phyloP scores from a whole-genome alignment of 140 eudicot species.

The Anethum foeniculum region DNA sequence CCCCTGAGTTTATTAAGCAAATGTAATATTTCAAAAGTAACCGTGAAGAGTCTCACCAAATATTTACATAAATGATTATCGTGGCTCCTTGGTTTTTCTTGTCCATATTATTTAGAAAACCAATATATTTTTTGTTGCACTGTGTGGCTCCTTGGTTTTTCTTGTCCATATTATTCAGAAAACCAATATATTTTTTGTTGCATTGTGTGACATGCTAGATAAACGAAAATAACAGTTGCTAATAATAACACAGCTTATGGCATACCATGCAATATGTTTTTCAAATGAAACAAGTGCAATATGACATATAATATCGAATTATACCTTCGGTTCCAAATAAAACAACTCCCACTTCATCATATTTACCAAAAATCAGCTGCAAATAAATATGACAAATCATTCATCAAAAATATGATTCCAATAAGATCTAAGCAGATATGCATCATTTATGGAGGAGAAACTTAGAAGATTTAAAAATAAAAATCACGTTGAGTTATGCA shows the following conservation, averaged over 20 bases:
- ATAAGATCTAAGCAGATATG: constrained; percentile 4
- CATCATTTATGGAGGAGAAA: background rate
- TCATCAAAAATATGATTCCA: constrained; percentile 5
- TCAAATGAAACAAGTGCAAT: background rate
- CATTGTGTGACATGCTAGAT: constrained; percentile 7
- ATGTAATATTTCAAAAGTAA: background rate
- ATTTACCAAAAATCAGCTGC: constrained; percentile 72
- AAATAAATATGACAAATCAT: constrained; percentile 7
- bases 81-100: background rate
- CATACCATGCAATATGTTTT: background rate
- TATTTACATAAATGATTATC: background rate
- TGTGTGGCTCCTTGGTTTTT: background rate
- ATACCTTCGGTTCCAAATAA: constrained; percentile 89
- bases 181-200: background rate
- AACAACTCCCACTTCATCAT: constrained; percentile 86
- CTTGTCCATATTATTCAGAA: background rate
- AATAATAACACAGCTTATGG: background rate
- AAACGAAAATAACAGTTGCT: background rate
- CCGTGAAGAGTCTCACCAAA: background rate
- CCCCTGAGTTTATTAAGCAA: background rate
- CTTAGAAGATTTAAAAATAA: background rate
- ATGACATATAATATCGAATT: background rate
- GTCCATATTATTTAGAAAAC: background rate
- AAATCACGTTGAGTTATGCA: background rate
- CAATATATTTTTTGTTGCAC: background rate